Evolutionary conservation across 1,284 basidiomycete species (phyloP).

Genomic region (Peniophora sp.): DNA sequence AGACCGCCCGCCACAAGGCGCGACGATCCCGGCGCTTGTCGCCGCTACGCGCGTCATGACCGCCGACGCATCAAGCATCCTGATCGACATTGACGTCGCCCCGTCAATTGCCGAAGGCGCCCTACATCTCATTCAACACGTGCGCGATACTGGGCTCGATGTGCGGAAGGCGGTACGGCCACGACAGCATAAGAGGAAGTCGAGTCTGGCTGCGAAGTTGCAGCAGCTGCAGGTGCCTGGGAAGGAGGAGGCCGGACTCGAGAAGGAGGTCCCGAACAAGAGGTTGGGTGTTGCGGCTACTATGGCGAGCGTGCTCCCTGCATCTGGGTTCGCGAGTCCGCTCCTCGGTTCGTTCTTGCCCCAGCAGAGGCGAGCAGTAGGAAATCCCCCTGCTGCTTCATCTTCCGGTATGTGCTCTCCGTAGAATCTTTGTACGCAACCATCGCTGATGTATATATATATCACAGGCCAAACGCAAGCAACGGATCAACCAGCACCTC

Average conservation of each 20-base stretch:
- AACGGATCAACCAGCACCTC: constrained; percentile 18
- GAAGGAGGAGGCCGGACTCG: too few relatives aligned
- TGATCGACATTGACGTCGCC: constrained; percentile 58
- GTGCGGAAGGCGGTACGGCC: constrained; percentile 41
- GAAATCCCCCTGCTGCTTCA: too few relatives aligned
- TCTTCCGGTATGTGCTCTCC: too few relatives aligned
- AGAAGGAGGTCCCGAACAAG: too few relatives aligned
- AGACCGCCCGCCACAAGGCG: constrained; percentile 40
- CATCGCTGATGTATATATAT: too few relatives aligned
- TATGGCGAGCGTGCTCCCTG: constrained; percentile 4
- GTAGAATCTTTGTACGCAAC: too few relatives aligned
- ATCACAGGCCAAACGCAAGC: not conserved
- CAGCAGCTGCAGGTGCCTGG: constrained; percentile 18
- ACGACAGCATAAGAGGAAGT: not conserved
- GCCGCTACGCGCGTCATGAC: constrained; percentile 87
- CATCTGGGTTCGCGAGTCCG: constrained; percentile 33
- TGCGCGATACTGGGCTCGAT: constrained; percentile 58
- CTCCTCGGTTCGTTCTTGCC: constrained; percentile 51
- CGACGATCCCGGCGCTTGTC: constrained; percentile 67
- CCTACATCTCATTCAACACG: constrained; percentile 62
- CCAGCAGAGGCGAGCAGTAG: constrained; percentile 24
- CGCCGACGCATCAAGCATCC: constrained; percentile 67
- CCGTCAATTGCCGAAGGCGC: constrained; percentile 62
- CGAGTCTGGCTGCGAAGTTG: constrained; percentile 26
- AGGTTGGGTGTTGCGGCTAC: too few relatives aligned